A percentile compares a stretch with the other conserved stretches of the same genome.
phyloP scores from a whole-genome alignment of 1,284 basidiomycete genomes.

The Psilocybe mexicana region DNA sequence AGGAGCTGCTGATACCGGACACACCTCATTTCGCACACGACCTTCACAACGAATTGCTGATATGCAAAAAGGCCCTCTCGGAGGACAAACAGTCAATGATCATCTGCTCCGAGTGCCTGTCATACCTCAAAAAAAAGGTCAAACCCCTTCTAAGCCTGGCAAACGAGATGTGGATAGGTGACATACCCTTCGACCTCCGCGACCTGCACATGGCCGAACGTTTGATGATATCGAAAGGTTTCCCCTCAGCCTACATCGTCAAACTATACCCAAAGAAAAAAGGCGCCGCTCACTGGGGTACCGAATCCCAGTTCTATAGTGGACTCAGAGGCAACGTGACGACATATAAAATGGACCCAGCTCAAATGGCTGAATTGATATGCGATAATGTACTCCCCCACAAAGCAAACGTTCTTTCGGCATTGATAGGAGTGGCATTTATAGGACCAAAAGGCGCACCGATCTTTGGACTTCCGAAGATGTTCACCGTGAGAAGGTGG shows the following conservation, averaged over 20 bases:
- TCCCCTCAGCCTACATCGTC: conserved; percentile 31
- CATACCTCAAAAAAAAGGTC: not conserved
- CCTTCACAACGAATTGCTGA: no score
- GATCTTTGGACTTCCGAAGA: conserved; percentile 18
- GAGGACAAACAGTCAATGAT: not conserved
- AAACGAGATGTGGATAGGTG: conserved; percentile 38
- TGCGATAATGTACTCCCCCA: conserved; percentile 27
- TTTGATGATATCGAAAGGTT: conserved; percentile 29
- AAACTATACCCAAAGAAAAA: conserved; percentile 34
- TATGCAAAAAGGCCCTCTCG: no score
- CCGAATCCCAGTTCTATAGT: conserved; percentile 19
- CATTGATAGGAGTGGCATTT: conserved; percentile 29
- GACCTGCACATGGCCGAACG: conserved; percentile 24
- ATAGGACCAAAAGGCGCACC: conserved; percentile 24
- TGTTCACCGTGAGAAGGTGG: conserved; percentile 27
- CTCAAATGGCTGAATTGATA: conserved; percentile 30
- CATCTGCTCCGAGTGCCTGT: not conserved
- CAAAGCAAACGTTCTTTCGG: conserved; percentile 23
- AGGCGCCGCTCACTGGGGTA: conserved; percentile 7
- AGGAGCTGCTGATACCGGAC: no score
- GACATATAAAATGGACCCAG: conserved; percentile 30
- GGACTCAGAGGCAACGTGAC: conserved; percentile 37
- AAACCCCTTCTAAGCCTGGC: conserved; percentile 28
- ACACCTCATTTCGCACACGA: no score
- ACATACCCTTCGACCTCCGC: conserved; percentile 25